phyloP scores from a whole-genome alignment of 805 yeast species.

The Kodamaea neixiangensis region DNA sequence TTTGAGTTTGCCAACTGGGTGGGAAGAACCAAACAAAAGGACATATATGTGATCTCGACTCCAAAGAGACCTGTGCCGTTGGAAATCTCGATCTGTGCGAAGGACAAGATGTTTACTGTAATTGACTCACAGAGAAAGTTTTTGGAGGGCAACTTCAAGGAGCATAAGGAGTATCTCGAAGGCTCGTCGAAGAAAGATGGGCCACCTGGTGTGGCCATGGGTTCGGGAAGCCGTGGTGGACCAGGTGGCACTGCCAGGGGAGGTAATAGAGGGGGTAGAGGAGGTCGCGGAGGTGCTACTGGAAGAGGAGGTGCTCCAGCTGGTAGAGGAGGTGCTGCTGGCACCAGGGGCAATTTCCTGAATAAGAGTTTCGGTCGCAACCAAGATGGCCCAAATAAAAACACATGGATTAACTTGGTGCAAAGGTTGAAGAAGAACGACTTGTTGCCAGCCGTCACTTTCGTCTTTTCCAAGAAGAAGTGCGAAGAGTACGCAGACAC shows the following conservation, averaged over 20 bases:
- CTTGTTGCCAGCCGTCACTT: constrained; percentile 87
- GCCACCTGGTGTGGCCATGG: constrained; percentile 41
- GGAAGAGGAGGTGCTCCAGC: constrained; percentile 15
- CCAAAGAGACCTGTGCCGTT: constrained; percentile 96
- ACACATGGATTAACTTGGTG: constrained; percentile 74
- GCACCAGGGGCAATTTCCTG: constrained; percentile 26
- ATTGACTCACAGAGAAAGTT: constrained; percentile 76
- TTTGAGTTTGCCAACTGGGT: constrained; percentile 98
- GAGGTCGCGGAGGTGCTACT: constrained; percentile 25
- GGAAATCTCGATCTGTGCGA: constrained; percentile 85
- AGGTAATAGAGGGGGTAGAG: constrained; percentile 33
- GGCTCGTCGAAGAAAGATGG: constrained; percentile 35
- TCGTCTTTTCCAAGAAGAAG: constrained; percentile 90
- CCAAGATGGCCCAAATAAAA: constrained; percentile 73
- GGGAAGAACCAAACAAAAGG: constrained; percentile 94
- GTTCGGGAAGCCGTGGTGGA: constrained; percentile 42
- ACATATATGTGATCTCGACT: constrained; percentile 93
- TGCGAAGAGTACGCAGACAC: constrained; percentile 93
- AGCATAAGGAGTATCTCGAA: constrained; percentile 56
- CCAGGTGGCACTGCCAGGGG: constrained; percentile 49
- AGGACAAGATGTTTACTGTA: constrained; percentile 67
- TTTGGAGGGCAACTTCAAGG: constrained; percentile 59
- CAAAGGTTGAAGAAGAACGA: constrained; percentile 66
- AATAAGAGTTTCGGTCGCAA: constrained; percentile 29
- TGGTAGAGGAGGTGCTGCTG: constrained; percentile 26